These are phyloP conservation scores for Coniochaeta sp. DNA, from an alignment of 2,329 filamentous ascomycete genomes.

Conservation along the genomic window DNA sequence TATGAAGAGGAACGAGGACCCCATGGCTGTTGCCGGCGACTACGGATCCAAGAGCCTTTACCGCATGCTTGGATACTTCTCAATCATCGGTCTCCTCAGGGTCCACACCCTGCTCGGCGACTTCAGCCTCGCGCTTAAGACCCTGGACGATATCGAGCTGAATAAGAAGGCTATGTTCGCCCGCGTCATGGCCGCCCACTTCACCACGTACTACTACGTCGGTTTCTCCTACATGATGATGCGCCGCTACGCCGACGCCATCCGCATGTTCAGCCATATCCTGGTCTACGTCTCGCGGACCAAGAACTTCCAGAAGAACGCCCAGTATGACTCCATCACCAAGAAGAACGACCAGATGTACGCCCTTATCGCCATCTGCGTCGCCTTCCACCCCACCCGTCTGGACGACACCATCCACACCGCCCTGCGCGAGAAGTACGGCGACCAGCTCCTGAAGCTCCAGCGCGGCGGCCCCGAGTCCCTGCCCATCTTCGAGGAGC, in stretches of 20 bases:
- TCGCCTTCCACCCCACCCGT: conserved; percentile 93
- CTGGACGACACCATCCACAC: conserved; percentile 99
- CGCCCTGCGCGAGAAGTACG: conserved; percentile 96
- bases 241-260: conserved; percentile 97
- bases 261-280: conserved; percentile 99
- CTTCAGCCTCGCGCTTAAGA: conserved; percentile 97
- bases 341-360: conserved; percentile 99
- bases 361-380: conserved; percentile 95
- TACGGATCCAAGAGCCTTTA: conserved; percentile 93
- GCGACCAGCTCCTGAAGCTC: conserved; percentile 93
- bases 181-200: conserved; percentile 98
- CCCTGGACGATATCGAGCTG: conserved; percentile 97
- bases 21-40: conserved; percentile 80
- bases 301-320: conserved; percentile 99
- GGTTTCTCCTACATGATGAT: conserved; percentile 99
- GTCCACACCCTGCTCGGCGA: conserved; percentile 96
- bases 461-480: conserved; percentile 94
- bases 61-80: conserved; percentile 98
- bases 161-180: conserved; percentile 99
- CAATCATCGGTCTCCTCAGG: conserved; percentile 91
- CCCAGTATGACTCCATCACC: conserved; percentile 94
- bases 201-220: conserved; percentile 99
- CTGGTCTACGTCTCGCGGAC: conserved; percentile 96
- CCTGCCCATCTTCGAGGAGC: conserved; percentile 94
- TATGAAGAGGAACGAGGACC: conserved; percentile 90